These are phyloP conservation scores for Waitea zeae DNA, from an alignment of 1,284 basidiomycete species.

Conservation along the genomic window DNA sequence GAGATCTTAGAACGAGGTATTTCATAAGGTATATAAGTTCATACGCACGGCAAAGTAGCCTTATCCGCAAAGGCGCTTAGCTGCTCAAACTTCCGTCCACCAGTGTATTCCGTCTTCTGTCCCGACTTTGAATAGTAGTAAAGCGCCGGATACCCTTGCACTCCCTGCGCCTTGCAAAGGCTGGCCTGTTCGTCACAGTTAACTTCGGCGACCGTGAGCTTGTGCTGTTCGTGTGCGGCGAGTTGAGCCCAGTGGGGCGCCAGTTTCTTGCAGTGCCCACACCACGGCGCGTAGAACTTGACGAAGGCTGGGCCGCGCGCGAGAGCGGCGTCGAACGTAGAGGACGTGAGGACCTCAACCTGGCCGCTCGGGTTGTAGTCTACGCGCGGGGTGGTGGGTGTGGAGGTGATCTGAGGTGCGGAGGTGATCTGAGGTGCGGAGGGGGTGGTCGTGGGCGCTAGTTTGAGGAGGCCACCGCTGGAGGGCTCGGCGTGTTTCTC, in stretches of 20 bases:
- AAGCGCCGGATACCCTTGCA: constrained; percentile 71
- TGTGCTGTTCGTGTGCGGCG: constrained; percentile 46
- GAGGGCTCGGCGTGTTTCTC: constrained; percentile 17
- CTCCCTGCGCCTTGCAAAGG: constrained; percentile 45
- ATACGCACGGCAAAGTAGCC: constrained; percentile 40
- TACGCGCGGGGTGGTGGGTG: constrained; percentile 11
- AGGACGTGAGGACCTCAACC: constrained; percentile 34
- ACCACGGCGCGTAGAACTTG: constrained; percentile 89
- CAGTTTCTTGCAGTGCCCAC: constrained; percentile 84
- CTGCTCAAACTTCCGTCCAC: constrained; percentile 48
- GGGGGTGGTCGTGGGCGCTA: neutral
- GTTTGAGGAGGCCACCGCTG: constrained; percentile 13
- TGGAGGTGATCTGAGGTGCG: constrained; percentile 7
- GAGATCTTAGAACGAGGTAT: no score
- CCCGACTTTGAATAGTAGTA: constrained; percentile 39
- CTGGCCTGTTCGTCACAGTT: constrained; percentile 64
- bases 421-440: constrained; percentile 6
- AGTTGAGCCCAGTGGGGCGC: constrained; percentile 68
- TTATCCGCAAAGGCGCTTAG: constrained; percentile 59
- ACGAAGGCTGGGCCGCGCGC: constrained; percentile 56
- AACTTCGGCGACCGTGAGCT: constrained; percentile 66
- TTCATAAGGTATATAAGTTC: neutral
- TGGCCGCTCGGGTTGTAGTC: constrained; percentile 41
- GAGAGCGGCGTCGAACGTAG: constrained; percentile 31
- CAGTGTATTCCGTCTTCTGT: constrained; percentile 48